phyloP scores from a whole-genome alignment of 2,329 filamentous ascomycete genomes.

The Penicillium sp. region DNA sequence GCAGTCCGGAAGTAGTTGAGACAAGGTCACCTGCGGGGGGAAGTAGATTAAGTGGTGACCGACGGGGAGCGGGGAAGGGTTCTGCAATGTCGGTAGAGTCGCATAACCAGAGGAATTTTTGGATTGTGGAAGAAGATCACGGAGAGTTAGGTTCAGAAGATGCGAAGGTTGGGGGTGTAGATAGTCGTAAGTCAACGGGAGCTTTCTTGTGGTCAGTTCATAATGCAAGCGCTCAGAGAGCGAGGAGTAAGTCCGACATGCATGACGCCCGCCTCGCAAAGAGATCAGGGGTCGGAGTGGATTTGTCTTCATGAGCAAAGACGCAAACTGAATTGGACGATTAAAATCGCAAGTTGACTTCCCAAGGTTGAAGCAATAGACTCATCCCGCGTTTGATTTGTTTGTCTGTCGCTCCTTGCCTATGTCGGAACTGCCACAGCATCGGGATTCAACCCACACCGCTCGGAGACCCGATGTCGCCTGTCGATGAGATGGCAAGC shows the following conservation, averaged over 20 bases:
- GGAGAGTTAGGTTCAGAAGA: slow-evolving; percentile 56
- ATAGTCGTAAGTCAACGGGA: slow-evolving; percentile 48
- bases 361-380: background rate
- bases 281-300: slow-evolving; percentile 5
- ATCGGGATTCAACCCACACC: slow-evolving; percentile 9
- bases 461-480: slow-evolving; percentile 10
- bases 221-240: slow-evolving; percentile 34
- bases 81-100: slow-evolving; percentile 29
- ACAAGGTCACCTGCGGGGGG: slow-evolving; percentile 57
- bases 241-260: slow-evolving; percentile 24
- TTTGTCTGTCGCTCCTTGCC: slow-evolving; percentile 12
- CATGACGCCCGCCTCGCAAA: background rate
- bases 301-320: slow-evolving; percentile 5
- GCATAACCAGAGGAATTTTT: slow-evolving; percentile 18
- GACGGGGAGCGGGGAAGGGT: slow-evolving; percentile 24
- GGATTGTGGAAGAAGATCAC: slow-evolving; percentile 44
- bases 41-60: slow-evolving; percentile 85
- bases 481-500: background rate
- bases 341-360: slow-evolving; percentile 4
- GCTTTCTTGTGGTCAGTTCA: slow-evolving; percentile 42
- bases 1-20: slow-evolving; percentile 65
- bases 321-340: background rate
- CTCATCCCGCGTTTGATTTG: slow-evolving; percentile 20
- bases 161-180: slow-evolving; percentile 55
- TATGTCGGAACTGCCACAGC: background rate